phyloP scores from a whole-genome alignment of 2,329 filamentous ascomycete species.

The Microdochium trichocladiopsis region DNA sequence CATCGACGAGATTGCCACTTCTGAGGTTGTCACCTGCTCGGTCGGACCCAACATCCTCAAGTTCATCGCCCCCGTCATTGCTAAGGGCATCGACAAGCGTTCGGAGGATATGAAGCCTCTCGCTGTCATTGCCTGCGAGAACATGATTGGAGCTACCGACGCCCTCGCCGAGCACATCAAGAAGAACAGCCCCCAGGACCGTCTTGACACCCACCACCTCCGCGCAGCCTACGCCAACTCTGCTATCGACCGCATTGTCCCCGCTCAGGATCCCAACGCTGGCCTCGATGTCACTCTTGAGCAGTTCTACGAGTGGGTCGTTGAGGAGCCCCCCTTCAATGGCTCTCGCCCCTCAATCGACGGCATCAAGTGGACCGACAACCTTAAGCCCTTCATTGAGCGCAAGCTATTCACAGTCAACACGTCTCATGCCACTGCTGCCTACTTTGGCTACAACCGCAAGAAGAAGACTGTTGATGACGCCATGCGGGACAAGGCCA shows the following conservation, averaged over 20 bases:
- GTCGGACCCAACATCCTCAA: conserved; percentile 94
- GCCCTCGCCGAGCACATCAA: conserved; percentile 78
- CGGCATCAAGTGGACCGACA: conserved; percentile 86
- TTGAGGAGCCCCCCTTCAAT: conserved; percentile 80
- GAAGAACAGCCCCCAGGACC: conserved; percentile 62
- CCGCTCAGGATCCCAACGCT: conserved; percentile 72
- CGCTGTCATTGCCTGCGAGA: conserved; percentile 95
- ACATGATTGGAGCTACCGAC: conserved; percentile 91
- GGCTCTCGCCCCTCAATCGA: conserved; percentile 66
- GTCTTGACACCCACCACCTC: conserved; percentile 59
- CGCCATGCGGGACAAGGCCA: conserved; percentile 72
- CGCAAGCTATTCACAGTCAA: conserved; percentile 99
- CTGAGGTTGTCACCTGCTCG: conserved; percentile 91
- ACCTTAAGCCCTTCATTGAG: conserved; percentile 94
- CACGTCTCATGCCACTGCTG: conserved; percentile 91
- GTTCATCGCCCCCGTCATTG: conserved; percentile 93
- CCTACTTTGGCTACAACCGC: conserved; percentile 87
- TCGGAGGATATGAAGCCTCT: conserved; percentile 58
- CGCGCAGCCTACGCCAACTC: conserved; percentile 93
- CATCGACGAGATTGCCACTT: conserved; percentile 76
- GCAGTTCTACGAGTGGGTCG: conserved; percentile 99
- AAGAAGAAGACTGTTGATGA: conserved; percentile 87
- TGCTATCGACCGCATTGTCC: conserved; percentile 96
- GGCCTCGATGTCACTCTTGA: conserved; percentile 92
- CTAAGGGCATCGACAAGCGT: conserved; percentile 82